Conservation (phyloP, 129 eudicot species). For the Pseudognaphalium luteoalbum region DNA sequence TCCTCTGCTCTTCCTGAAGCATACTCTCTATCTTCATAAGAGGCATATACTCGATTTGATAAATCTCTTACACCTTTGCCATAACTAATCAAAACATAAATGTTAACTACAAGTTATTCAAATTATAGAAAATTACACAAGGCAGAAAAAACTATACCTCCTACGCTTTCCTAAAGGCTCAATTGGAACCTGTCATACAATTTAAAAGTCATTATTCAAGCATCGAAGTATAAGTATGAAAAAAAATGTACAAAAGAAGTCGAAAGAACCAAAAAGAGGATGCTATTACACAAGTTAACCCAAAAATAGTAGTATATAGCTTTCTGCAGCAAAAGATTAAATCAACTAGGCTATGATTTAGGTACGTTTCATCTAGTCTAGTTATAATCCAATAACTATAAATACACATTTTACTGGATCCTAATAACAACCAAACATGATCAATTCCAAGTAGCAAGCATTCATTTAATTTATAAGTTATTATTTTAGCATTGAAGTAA, state of each 20-base stretch:
- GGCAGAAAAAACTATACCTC: constrained; percentile 38
- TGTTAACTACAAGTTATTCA: not conserved
- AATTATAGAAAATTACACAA: not conserved
- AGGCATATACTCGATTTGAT: constrained; percentile 61
- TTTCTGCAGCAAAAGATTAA: not conserved
- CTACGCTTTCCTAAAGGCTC: constrained; percentile 63
- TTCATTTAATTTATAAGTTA: not conserved
- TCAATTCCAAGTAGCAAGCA: too few species aligned
- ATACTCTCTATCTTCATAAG: constrained; percentile 50
- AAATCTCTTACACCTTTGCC: constrained; percentile 43
- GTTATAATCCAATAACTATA: not conserved
- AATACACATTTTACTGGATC: not conserved
- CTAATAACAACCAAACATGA: not conserved
- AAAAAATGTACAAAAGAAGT: too few species aligned
- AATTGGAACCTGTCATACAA: constrained; percentile 50
- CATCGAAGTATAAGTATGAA: not conserved
- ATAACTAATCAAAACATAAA: constrained; percentile 34
- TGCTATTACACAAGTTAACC: not conserved
- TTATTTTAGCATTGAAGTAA: too few species aligned
- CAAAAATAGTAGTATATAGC: not conserved
- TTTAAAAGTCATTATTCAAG: constrained; percentile 5
- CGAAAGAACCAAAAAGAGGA: not conserved
- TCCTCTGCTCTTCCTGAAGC: constrained; percentile 55
- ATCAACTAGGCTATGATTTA: not conserved
- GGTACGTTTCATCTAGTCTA: not conserved